These are phyloP conservation scores for Populus simonii DNA, from an alignment of 345 rosid species.

Conservation along the genomic window DNA sequence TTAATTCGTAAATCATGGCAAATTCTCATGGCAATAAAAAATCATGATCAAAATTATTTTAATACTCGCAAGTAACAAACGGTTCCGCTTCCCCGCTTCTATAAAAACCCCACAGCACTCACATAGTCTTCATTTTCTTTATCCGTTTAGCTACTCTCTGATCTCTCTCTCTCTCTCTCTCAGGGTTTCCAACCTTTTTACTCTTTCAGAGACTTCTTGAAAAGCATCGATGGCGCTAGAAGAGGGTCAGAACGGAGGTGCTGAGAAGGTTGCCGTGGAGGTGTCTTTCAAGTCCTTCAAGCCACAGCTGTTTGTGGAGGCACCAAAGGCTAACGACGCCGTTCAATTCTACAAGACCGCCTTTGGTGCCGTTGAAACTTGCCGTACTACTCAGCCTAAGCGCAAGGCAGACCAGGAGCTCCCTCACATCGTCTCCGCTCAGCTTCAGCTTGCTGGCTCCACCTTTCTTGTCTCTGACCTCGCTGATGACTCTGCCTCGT, in stretches of 20 bases:
- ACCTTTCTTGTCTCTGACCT: slow-evolving; percentile 55
- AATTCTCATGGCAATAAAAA: slow-evolving; percentile 20
- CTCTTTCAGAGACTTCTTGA: not conserved
- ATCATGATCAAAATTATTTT: slow-evolving; percentile 4
- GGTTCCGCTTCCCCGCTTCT: slow-evolving; percentile 68
- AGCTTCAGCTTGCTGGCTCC: slow-evolving; percentile 62
- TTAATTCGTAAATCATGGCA: slow-evolving; percentile 23
- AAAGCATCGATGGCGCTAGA: slow-evolving; percentile 47
- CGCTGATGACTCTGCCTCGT: slow-evolving; percentile 41
- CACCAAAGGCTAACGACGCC: slow-evolving; percentile 76
- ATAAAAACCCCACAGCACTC: slow-evolving; percentile 26
- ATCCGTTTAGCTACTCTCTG: too few relatives aligned
- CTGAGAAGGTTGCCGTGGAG: slow-evolving; percentile 30
- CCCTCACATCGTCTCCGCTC: slow-evolving; percentile 72
- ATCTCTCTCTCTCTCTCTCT: slow-evolving; percentile 19
- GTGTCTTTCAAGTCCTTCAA: slow-evolving; percentile 56
- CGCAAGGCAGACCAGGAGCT: slow-evolving; percentile 91
- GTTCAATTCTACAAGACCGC: slow-evolving; percentile 78
- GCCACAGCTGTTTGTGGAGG: slow-evolving; percentile 70
- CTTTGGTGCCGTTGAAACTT: slow-evolving; percentile 67
- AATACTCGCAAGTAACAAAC: slow-evolving; percentile 29
- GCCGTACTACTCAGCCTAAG: slow-evolving; percentile 64
- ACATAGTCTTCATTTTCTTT: slow-evolving; percentile 11
- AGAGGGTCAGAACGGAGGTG: slow-evolving; percentile 54
- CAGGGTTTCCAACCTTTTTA: slow-evolving; percentile 24